Evolutionary conservation across 495 filamentous ascomycete species (phyloP).

Genomic region (Usnea hakonensis): DNA sequence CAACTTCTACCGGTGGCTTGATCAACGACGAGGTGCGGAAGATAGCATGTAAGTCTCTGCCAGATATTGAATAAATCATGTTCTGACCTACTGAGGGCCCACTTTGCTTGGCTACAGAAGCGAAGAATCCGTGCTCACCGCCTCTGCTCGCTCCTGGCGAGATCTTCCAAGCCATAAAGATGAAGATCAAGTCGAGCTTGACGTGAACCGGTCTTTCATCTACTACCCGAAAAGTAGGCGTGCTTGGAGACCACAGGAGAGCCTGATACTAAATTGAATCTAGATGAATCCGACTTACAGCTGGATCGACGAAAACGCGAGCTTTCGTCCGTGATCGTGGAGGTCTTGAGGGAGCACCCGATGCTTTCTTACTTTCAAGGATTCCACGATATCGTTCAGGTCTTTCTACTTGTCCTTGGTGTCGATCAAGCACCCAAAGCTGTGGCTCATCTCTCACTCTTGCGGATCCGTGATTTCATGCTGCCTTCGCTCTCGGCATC

Average conservation of each 20-base stretch:
- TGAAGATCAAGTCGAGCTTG: conserved; percentile 80
- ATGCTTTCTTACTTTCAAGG: conserved; percentile 95
- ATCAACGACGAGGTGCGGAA: conserved; percentile 72
- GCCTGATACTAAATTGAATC: conserved; percentile 17
- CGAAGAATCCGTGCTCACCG: conserved; percentile 15
- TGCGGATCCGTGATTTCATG: conserved; percentile 96
- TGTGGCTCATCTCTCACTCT: conserved; percentile 70
- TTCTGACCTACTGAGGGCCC: conserved; percentile 55
- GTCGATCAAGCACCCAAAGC: conserved; percentile 44
- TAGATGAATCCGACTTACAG: conserved; percentile 44
- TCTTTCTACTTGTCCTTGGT: conserved; percentile 80
- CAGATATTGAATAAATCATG: conserved; percentile 1
- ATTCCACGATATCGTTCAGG: conserved; percentile 97
- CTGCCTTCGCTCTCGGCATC: conserved; percentile 78
- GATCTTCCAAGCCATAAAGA: conserved; percentile 63
- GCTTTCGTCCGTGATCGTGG: conserved; percentile 66
- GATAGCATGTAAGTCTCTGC: conserved; percentile 66
- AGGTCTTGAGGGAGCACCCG: conserved; percentile 70
- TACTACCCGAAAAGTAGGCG: conserved; percentile 78
- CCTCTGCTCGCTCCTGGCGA: conserved; percentile 38
- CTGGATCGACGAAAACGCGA: conserved; percentile 58
- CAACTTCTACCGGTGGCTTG: conserved; percentile 67
- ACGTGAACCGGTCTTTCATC: conserved; percentile 92
- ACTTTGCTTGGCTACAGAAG: conserved; percentile 58
- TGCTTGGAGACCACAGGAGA: conserved; percentile 11